Evolutionary conservation across 257 asterid genomes (phyloP).

Genomic region (Echium plantagineum): DNA sequence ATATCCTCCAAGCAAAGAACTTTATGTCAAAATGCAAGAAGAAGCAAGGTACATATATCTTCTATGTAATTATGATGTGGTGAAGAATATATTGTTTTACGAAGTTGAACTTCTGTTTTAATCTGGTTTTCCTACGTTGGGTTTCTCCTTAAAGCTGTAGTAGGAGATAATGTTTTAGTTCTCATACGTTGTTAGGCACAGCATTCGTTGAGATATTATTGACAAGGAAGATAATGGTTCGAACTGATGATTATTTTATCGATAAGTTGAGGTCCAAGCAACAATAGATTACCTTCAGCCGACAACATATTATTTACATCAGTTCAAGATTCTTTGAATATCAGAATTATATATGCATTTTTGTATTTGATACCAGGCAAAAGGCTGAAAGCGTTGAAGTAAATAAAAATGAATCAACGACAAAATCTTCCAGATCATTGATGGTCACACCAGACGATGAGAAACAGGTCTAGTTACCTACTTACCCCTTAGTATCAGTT

Average conservation of each 20-base stretch:
- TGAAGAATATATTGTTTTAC: not conserved
- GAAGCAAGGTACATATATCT: constrained; percentile 26
- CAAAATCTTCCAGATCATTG: constrained; percentile 18
- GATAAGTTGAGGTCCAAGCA: not conserved
- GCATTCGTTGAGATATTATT: not conserved
- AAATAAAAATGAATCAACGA: constrained; percentile 13
- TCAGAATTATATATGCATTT: not conserved
- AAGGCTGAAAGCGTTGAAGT: constrained; percentile 30
- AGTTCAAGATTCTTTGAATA: not conserved
- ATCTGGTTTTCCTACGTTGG: not conserved
- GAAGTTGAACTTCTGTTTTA: not conserved
- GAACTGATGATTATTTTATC: not conserved
- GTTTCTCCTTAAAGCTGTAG: not conserved
- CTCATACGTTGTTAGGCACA: not conserved
- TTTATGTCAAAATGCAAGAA: constrained; percentile 32
- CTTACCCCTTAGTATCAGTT: too few relatives aligned
- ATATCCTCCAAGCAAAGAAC: constrained; percentile 44
- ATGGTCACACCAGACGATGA: constrained; percentile 17
- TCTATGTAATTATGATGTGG: not conserved
- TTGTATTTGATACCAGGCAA: constrained; percentile 16
- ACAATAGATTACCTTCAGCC: not conserved
- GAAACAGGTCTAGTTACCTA: constrained; percentile 29
- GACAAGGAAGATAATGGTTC: not conserved
- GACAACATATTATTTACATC: not conserved
- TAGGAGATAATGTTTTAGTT: not conserved